Base-by-base conservation (phyloP, 352 stramenopile genomes). In the Pythium pyrilobum region DNA sequence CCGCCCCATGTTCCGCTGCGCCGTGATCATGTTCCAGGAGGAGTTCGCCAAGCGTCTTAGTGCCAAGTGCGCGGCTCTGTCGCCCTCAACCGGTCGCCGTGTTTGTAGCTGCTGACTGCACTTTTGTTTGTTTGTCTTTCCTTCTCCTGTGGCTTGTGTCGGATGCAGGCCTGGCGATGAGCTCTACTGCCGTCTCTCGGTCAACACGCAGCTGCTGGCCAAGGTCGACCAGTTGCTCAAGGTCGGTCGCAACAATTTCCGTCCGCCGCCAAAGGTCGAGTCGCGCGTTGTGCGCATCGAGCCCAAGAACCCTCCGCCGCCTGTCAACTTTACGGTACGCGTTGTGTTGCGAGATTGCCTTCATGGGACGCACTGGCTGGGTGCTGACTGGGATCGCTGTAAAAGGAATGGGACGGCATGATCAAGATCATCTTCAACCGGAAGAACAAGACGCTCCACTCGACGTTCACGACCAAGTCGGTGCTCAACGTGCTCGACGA, bases 11-110 rank as follows among this genome's bases (percentile, higher is more conserved):
- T 99, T 99, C 66, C 92, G 97, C 43, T 99, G 93, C 62, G 97
- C 97, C 11, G 96, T 99, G 21, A 94, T 99, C 74, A 99, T 99
- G 97, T 99, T 99, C 69, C 97, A 98, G 62, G 88, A 97, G 52
- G 97, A 99, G 67, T 99, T 99, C 59, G 97, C 97, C 27, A 92
- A 99, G 72, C 87, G 97, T 12, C 71, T 99, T n/a, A 97, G 93
- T 37, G 97, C 97, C 52, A 96, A 96, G 78, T 87, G 72, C 37
- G 70, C 10, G n/a, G 8, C 4, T 38, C 36, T n/a, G n/a, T n/a
- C n/a, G n/a, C n/a, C n/a, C n/a, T 48, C 32, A 15, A 24, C 28
- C 25, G 20, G 16, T 15, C 16, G 10, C 4, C 44, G 40, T 44
- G 5, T 3, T 50, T 4, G 32, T 34, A 7, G 33, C 20, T 38